phyloP scores from a whole-genome alignment of 75 land plant species.

The Cryptomeria japonica region DNA sequence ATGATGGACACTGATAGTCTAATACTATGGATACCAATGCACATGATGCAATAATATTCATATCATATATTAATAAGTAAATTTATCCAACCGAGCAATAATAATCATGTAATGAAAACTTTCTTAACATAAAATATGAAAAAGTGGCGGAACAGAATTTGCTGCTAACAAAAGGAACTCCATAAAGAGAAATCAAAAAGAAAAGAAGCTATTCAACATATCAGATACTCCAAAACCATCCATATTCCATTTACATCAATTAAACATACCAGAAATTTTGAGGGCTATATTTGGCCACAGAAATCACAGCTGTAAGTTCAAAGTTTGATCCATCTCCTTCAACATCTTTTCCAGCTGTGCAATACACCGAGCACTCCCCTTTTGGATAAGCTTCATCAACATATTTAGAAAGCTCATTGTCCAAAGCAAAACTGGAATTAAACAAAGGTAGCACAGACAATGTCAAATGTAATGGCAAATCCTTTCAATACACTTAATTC shows the following conservation, averaged over 20 bases:
- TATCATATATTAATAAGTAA: background rate
- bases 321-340: conserved; percentile 74
- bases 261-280: conserved; percentile 89
- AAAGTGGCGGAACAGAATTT: background rate
- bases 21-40: too few species aligned
- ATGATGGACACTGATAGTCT: background rate
- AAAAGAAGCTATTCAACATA: background rate
- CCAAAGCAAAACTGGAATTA: conserved; percentile 67
- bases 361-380: conserved; percentile 86
- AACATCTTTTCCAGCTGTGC: conserved; percentile 70
- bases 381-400: conserved; percentile 89
- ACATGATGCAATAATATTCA: background rate
- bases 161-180: background rate
- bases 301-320: conserved; percentile 80
- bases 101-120: background rate
- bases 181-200: background rate
- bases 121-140: background rate
- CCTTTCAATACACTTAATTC: background rate
- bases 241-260: background rate
- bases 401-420: conserved; percentile 79
- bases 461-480: background rate
- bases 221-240: background rate
- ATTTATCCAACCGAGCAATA: background rate
- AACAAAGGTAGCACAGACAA: background rate
- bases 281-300: conserved; percentile 80